These are phyloP conservation scores for Termitomyces sp. DNA, from an alignment of 768 basidiomycete genomes.

Conservation along the genomic window DNA sequence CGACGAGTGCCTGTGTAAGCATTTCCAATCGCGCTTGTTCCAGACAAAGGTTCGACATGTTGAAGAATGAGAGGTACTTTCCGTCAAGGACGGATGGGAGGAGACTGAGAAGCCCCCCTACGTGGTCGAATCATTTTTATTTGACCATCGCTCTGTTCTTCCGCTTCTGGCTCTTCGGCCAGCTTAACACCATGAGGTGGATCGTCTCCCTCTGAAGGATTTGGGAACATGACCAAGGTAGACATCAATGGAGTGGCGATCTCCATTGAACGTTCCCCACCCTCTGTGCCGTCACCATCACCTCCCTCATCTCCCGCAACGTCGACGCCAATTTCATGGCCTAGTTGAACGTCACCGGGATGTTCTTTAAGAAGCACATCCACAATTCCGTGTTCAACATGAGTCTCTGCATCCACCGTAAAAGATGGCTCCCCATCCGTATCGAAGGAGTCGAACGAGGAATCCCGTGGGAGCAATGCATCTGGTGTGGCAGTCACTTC, in stretches of 20 bases:
- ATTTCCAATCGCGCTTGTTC: not conserved
- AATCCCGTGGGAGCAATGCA: not conserved
- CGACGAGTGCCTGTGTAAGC: not conserved
- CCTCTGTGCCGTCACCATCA: constrained; percentile 6
- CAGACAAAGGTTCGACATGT: not conserved
- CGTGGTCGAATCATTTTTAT: constrained; percentile 10
- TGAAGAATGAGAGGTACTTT: not conserved
- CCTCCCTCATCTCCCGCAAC: not conserved
- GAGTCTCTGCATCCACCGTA: not conserved
- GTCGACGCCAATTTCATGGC: not conserved
- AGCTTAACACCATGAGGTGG: not conserved
- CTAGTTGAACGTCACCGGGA: not conserved
- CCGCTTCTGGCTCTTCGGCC: not conserved
- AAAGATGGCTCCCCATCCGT: not conserved
- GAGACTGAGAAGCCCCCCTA: not conserved
- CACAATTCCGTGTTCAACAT: not conserved
- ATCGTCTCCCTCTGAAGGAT: not conserved
- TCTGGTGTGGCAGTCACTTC: not conserved
- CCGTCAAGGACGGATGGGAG: not conserved
- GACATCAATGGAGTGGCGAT: constrained; percentile 14
- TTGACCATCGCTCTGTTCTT: not conserved
- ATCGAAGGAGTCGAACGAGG: not conserved
- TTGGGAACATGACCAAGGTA: not conserved
- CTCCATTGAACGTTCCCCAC: constrained; percentile 17
- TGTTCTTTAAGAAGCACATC: not conserved